Conservation (phyloP, 2,329 filamentous ascomycete genomes). For the Magnaporthiopsis poae region DNA sequence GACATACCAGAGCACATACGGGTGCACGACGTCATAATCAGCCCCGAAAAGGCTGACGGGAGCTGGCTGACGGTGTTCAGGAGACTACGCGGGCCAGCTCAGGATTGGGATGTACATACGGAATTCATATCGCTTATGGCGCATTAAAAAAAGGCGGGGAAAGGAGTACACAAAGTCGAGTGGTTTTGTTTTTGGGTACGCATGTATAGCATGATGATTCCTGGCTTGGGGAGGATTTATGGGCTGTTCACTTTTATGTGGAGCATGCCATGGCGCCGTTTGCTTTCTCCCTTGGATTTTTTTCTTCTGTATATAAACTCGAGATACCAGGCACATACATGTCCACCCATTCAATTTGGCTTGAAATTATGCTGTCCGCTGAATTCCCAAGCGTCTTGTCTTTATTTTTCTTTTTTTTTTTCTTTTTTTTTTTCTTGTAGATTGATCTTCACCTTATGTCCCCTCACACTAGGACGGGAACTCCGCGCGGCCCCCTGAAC, state of each 20-base stretch:
- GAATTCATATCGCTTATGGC: constrained; percentile 16
- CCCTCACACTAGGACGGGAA: not conserved
- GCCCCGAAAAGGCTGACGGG: constrained; percentile 21
- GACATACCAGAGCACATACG: constrained; percentile 23
- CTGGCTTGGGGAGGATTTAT: not conserved
- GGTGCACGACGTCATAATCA: constrained; percentile 22
- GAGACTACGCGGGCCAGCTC: constrained; percentile 19
- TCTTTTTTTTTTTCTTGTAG: not conserved
- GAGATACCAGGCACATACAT: not conserved
- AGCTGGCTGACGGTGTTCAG: constrained; percentile 23
- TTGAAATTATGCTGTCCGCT: not conserved
- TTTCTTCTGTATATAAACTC: not conserved
- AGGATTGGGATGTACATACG: constrained; percentile 21
- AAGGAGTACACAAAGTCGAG: not conserved
- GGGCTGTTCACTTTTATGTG: not conserved
- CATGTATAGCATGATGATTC: not conserved
- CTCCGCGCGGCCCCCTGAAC: no score
- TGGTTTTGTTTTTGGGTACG: not conserved
- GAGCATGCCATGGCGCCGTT: not conserved
- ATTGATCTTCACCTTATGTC: not conserved
- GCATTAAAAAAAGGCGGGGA: constrained; percentile 6
- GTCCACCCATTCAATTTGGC: not conserved
- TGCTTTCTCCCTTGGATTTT: not conserved
- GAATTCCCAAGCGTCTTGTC: not conserved
- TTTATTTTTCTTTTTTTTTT: not conserved